Evolutionary conservation across 352 stramenopile species (phyloP).

Genomic region (Globisporangium spiculum): DNA sequence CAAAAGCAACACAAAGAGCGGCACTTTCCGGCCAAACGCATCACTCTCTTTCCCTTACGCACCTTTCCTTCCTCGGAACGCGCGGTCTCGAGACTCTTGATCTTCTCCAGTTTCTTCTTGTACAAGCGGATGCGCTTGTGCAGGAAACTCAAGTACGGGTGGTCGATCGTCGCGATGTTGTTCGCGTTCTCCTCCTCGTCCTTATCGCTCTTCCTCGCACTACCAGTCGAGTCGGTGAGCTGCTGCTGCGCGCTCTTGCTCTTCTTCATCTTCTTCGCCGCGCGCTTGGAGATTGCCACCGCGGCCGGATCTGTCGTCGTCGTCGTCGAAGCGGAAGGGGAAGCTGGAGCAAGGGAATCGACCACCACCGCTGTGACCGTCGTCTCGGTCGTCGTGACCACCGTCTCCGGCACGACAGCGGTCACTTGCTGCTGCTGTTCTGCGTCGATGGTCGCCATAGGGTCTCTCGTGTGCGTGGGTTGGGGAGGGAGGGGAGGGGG

Average conservation of each 20-base stretch:
- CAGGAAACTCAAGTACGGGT: slow-evolving; percentile 79
- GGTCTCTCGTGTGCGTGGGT: neutral
- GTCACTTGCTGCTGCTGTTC: slow-evolving; percentile 4
- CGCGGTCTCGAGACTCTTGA: slow-evolving; percentile 56
- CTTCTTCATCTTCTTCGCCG: slow-evolving; percentile 34
- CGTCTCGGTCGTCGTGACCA: slow-evolving; percentile 1
- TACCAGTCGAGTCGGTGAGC: neutral
- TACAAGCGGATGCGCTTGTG: slow-evolving; percentile 81
- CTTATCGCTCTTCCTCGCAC: slow-evolving; percentile 20
- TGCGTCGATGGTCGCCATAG: slow-evolving; percentile 5
- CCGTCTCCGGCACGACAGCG: neutral
- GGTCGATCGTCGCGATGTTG: slow-evolving; percentile 47
- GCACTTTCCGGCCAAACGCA: neutral
- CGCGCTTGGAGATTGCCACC: slow-evolving; percentile 21
- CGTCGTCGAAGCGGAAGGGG: neutral
- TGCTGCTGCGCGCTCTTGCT: neutral
- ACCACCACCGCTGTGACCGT: neutral
- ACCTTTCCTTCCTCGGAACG: slow-evolving; percentile 47
- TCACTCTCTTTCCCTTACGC: neutral
- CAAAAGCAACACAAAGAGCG: neutral
- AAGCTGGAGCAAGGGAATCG: neutral
- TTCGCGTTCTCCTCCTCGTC: slow-evolving; percentile 36
- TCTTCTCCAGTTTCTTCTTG: slow-evolving; percentile 88
- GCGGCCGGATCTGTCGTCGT: neutral
- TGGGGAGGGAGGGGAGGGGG: neutral